Evolutionary conservation across 169 alveolate genomes (phyloP).

Genomic region (Eimeria brunetti): DNA sequence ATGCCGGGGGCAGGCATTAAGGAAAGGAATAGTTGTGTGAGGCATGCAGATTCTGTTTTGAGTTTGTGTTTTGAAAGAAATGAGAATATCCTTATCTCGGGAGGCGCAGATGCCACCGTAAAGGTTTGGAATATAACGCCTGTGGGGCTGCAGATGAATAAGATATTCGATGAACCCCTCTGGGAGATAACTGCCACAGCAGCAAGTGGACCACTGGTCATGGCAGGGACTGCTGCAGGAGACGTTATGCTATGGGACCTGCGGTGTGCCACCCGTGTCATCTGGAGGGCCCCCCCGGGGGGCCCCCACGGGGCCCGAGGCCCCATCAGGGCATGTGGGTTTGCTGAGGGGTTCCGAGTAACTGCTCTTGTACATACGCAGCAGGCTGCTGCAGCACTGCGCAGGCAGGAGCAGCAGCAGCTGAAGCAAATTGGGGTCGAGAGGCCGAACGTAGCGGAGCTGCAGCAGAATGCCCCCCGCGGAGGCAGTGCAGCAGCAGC

Average conservation of each 20-base stretch:
- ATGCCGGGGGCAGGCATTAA: background rate
- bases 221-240: slow-evolving; percentile 71
- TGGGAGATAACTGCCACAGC: slow-evolving; percentile 77
- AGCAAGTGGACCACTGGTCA: slow-evolving; percentile 48
- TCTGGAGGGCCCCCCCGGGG: slow-evolving; percentile 53
- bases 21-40: slow-evolving; percentile 11
- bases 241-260: slow-evolving; percentile 72
- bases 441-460: background rate
- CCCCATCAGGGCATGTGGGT: slow-evolving; percentile 12
- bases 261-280: slow-evolving; percentile 45
- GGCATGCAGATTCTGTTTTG: slow-evolving; percentile 72
- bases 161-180: slow-evolving; percentile 74
- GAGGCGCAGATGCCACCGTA: slow-evolving; percentile 79
- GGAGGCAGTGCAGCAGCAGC: slow-evolving; percentile 1
- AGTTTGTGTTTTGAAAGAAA: slow-evolving; percentile 20
- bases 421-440: slow-evolving; percentile 26
- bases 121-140: slow-evolving; percentile 73
- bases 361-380: background rate
- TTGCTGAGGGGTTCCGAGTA: slow-evolving; percentile 34
- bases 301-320: slow-evolving; percentile 31
- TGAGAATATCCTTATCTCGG: slow-evolving; percentile 50
- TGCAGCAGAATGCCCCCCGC: background rate
- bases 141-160: slow-evolving; percentile 49
- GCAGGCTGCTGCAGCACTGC: slow-evolving; percentile 42
- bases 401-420: slow-evolving; percentile 46